Base-by-base conservation (phyloP, 2,329 filamentous ascomycete genomes). In the Alternaria metachromatica region DNA sequence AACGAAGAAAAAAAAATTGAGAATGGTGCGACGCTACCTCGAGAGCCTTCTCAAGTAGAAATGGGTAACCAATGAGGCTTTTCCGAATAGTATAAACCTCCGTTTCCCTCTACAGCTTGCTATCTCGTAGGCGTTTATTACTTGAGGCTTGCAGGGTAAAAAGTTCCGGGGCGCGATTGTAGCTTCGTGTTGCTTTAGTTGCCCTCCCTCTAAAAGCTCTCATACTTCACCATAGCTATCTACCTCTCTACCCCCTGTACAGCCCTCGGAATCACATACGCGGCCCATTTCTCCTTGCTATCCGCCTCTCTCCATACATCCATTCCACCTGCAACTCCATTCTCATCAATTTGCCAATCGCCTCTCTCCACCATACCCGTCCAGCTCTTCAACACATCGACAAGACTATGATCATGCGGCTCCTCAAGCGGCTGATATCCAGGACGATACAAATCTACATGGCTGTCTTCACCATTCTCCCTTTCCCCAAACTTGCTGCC, bases 281-380 rank as follows among this genome's bases (percentile, higher is more conserved):
- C 61, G 44, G 64, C 58, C 63, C 64, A 68, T 18, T 48, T 48
- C 18, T 62, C 55, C 25, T 66, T 58, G 33, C 45, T 64, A 58
- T 72, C 67, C 11, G 67, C 71, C 30, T 69, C 64, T 48, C 58
- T 68, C 66, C 66, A 73, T 55, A 66, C 65, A 15, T 70, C 60
- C 23, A 73, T 66, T n/a, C 61, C 67, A n/a, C 65, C 62, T 15
- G 49, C 54, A 28, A 72, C 64, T 7, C 69, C 69, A 30, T 65
- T 55, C 30, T 60, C 60, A 45, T 67, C 62, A 18, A 72, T 60
- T 23, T 63, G 45, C 69, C 71, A 73, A 53, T 68, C 64, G 15
- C 65, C 71, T 26, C 58, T 65, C 55, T 73, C 66, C n/a, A 73
- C 58, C 62, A 71, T 71, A 18, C 33, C 62, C 26, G 62, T 45